Conservation (phyloP, 179 eudicot genomes). For the Actinidia arguta region DNA sequence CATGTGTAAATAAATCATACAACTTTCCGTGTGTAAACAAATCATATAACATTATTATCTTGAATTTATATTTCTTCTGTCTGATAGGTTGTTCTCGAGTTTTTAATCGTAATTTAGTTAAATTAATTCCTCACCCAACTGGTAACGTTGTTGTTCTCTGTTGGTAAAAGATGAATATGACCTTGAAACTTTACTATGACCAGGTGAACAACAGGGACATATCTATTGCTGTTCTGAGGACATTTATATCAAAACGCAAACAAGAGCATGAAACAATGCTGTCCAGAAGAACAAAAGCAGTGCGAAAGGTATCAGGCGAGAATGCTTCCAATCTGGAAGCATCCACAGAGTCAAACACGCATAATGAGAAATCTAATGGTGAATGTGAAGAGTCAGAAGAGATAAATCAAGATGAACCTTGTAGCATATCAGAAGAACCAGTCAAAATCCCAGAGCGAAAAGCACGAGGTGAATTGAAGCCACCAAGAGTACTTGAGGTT, state of each 20-base stretch:
- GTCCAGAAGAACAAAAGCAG: conserved; percentile 55
- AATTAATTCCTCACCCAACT: conserved; percentile 6
- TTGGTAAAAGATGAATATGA: conserved; percentile 11
- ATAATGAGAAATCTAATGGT: conserved; percentile 52
- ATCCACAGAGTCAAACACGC: conserved; percentile 34
- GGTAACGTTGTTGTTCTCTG: background rate
- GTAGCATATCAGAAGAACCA: conserved; percentile 47
- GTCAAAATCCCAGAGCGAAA: conserved; percentile 42
- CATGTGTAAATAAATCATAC: too few relatives aligned
- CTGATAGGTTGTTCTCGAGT: background rate
- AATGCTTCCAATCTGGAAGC: conserved; percentile 42
- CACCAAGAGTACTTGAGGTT: conserved; percentile 97
- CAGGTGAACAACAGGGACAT: conserved; percentile 96
- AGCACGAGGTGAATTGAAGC: conserved; percentile 67
- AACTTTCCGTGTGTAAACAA: too few relatives aligned
- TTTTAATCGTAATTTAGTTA: background rate
- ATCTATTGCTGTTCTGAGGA: conserved; percentile 92
- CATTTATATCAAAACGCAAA: conserved; percentile 78
- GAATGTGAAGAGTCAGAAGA: conserved; percentile 49
- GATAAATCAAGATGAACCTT: conserved; percentile 48
- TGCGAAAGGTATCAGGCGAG: conserved; percentile 37
- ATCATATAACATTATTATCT: background rate
- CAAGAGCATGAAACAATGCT: conserved; percentile 73
- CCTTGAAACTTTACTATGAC: conserved; percentile 18
- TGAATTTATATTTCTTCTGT: background rate